These are phyloP conservation scores for Chaetomium tenue DNA, from an alignment of 495 filamentous ascomycete genomes.

Conservation along the genomic window DNA sequence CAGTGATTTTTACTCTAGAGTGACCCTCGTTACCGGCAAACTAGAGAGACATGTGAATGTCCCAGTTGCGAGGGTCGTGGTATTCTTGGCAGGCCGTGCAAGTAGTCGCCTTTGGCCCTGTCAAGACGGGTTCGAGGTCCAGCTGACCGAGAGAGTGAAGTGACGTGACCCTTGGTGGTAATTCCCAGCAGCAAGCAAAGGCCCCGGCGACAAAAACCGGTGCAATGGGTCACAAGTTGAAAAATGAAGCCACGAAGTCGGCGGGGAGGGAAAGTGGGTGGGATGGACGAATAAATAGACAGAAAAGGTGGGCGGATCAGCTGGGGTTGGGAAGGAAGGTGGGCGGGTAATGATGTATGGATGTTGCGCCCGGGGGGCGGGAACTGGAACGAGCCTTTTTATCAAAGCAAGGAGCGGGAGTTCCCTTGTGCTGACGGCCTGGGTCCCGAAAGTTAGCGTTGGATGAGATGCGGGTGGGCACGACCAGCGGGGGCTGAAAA, in stretches of 20 bases:
- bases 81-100: constrained; percentile 18
- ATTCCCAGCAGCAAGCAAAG: neutral
- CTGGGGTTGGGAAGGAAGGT: constrained; percentile 13
- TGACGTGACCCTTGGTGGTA: neutral
- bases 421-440: constrained; percentile 37
- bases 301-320: constrained; percentile 11
- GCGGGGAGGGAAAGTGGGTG: constrained; percentile 4
- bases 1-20: neutral
- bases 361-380: constrained; percentile 27
- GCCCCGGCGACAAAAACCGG: neutral
- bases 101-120: constrained; percentile 9
- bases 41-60: neutral
- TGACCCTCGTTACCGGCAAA: neutral
- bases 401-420: constrained; percentile 33
- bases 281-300: constrained; percentile 24
- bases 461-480: constrained; percentile 24
- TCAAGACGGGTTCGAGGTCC: constrained; percentile 3
- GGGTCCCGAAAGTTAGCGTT: constrained; percentile 31
- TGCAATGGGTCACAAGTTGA: constrained; percentile 2
- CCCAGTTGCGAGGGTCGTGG: constrained; percentile 11
- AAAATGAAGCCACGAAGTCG: constrained; percentile 5
- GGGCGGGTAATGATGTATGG: constrained; percentile 29
- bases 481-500: constrained; percentile 17
- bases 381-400: constrained; percentile 32
- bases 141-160: neutral